phyloP scores from a whole-genome alignment of 1,284 basidiomycete species.

The Grifola frondosa region DNA sequence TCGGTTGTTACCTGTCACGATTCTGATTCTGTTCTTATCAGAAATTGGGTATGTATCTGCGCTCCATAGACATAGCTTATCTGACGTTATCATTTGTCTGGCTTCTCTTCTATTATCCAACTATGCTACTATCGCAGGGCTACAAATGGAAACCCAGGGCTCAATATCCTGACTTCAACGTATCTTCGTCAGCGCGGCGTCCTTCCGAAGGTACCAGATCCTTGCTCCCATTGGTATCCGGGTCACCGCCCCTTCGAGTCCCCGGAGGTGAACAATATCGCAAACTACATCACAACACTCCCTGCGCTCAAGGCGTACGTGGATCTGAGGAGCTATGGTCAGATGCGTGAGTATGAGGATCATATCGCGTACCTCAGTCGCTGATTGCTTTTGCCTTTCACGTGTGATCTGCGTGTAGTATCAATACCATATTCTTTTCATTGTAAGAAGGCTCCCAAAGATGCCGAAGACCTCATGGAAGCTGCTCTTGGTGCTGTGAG shows the following conservation, averaged over 20 bases:
- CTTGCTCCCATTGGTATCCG: conserved; percentile 75
- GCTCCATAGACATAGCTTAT: not conserved
- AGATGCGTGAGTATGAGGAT: conserved; percentile 63
- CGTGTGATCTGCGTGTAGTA: conserved; percentile 37
- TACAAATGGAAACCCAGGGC: conserved; percentile 58
- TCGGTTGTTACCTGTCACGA: not conserved
- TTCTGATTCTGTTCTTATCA: conserved; percentile 8
- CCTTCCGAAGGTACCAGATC: conserved; percentile 42
- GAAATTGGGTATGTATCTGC: conserved; percentile 29
- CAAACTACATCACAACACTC: conserved; percentile 62
- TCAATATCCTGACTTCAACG: conserved; percentile 19
- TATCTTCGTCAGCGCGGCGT: too few relatives aligned
- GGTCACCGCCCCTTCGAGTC: conserved; percentile 74
- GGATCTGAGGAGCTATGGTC: conserved; percentile 82
- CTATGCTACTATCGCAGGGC: conserved; percentile 38
- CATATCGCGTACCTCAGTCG: not conserved
- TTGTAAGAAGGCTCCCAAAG: conserved; percentile 65
- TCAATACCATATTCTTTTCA: conserved; percentile 74
- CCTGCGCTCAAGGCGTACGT: conserved; percentile 60
- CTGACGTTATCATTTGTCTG: not conserved
- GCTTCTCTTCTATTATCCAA: not conserved
- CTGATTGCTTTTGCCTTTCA: not conserved
- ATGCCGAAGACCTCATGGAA: conserved; percentile 83
- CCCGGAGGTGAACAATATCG: conserved; percentile 74
- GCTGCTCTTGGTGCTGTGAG: conserved; percentile 71